Base-by-base conservation (phyloP, 2,329 filamentous ascomycete genomes). In the Colletotrichum melonis region DNA sequence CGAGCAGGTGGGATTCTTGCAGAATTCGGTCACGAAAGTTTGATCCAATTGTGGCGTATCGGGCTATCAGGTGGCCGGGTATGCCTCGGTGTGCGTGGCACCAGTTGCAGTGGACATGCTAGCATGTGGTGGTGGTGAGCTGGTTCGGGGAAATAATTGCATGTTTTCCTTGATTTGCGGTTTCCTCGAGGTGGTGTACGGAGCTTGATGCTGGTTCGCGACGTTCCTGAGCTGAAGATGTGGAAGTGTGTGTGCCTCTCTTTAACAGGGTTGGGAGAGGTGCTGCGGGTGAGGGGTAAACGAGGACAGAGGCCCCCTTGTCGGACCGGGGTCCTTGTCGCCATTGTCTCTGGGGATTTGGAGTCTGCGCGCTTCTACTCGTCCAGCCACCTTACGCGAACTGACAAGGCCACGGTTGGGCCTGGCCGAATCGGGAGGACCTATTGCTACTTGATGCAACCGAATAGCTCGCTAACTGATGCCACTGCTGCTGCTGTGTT, bases 371-470 rank as follows among this genome's bases (percentile, higher is more conserved):
- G 67, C 70, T 58, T 70, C 67, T 70, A 74, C 72, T 74, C 72
- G 72, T 46, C 72, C 72, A 74, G 30, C 72, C 72, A 68, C 72
- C 72, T 68, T 72, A 58, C 72, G 59, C 70, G 30, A 67, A 55
- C 57, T n/a, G 59, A 69, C 58, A 52, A 42, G 65, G 58, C 71
- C 69, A 63, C 46, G 54, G 55, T 32, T 49, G 42, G 30, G 42
- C 58, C 22, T 32, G 54, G 28, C 42, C 35, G 54, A 63, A 49
- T 38, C 22, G 38, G 55, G 32, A 19, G 58, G 19, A 22, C 11
- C 54, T 56, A 26, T 32, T 54, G 24, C 14, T 54, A 19, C 16
- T 4, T 26, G 56, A 24, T 56, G 63, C 49, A 54, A 38, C 68
- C 65, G 63, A 63, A 46, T 56, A 52, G 49, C 65, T 68, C 46